These are phyloP conservation scores for Kwoniella shandongensis DNA, from an alignment of 768 basidiomycete genomes.

Conservation along the genomic window DNA sequence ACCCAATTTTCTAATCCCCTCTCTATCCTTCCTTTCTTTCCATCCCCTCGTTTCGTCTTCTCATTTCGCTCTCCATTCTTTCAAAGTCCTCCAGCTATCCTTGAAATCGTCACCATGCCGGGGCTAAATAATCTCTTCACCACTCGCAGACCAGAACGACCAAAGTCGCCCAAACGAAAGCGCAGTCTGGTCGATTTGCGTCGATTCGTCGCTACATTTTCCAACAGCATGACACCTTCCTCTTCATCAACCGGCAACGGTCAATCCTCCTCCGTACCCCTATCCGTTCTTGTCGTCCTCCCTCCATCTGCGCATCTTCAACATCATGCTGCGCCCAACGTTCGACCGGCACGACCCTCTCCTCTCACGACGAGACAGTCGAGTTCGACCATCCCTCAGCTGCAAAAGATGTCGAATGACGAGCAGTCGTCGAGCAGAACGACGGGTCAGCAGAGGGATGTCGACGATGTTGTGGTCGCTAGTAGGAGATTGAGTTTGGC, in stretches of 20 bases:
- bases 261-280: constrained; percentile 5
- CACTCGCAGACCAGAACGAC: constrained; percentile 8
- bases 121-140: constrained; percentile 14
- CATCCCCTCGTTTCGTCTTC: background rate
- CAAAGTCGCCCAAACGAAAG: constrained; percentile 8
- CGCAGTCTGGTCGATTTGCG: constrained; percentile 17
- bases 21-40: too few relatives aligned
- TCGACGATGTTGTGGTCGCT: constrained; percentile 15
- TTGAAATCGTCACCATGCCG: constrained; percentile 6
- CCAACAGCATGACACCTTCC: constrained; percentile 7
- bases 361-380: constrained; percentile 27
- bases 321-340: constrained; percentile 19
- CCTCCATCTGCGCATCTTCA: constrained; percentile 32
- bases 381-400: constrained; percentile 25
- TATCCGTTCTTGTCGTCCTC: constrained; percentile 34
- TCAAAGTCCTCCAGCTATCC: too few relatives aligned
- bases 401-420: constrained; percentile 10
- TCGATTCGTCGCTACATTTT: constrained; percentile 12
- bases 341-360: constrained; percentile 13
- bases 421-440: background rate
- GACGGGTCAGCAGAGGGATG: constrained; percentile 1
- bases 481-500: constrained; percentile 39
- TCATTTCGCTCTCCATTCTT: too few relatives aligned
- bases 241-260: background rate
- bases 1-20: too few relatives aligned